A percentile compares a stretch with the other conserved stretches of the same genome.
Evolutionary conservation across 2,329 filamentous ascomycete species (phyloP).

Genomic region (Ceratocystis alfenasii): DNA sequence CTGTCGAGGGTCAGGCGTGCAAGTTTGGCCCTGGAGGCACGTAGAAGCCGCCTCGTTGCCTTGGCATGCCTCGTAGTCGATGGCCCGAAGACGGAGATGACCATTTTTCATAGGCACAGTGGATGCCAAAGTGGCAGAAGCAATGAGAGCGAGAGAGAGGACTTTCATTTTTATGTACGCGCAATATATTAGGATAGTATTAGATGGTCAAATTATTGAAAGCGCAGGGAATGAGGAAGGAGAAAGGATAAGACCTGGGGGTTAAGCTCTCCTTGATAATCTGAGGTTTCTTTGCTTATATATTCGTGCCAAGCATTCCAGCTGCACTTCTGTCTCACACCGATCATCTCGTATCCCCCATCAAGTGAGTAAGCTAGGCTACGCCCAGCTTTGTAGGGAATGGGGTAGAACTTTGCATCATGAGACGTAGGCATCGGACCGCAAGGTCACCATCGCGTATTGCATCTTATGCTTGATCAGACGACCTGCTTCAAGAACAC

Average conservation of each 20-base stretch:
- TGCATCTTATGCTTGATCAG: not conserved
- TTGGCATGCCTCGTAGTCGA: not conserved
- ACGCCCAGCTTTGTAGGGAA: not conserved
- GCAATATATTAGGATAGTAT: too few species aligned
- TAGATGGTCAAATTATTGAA: not conserved
- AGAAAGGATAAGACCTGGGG: not conserved
- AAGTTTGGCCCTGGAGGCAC: not conserved
- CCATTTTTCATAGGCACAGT: not conserved
- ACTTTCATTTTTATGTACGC: not conserved
- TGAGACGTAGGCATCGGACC: not conserved
- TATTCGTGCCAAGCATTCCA: conserved; percentile 6
- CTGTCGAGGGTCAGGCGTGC: not conserved
- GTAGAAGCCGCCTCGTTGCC: not conserved
- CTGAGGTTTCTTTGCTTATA: not conserved
- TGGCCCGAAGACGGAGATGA: not conserved
- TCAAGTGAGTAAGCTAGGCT: not conserved
- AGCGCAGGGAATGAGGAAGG: not conserved
- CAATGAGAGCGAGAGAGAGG: not conserved
- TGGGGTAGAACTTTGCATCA: not conserved
- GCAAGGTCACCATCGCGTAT: not conserved
- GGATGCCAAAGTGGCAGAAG: not conserved
- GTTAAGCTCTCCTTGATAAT: not conserved
- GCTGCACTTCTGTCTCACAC: not conserved
- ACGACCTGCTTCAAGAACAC: not conserved
- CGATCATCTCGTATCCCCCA: not conserved